A percentile compares a stretch with the other conserved stretches of the same genome.
These are phyloP conservation scores for Juglanconis oblonga DNA, from an alignment of 2,329 filamentous ascomycete species.

Conservation along the genomic window DNA sequence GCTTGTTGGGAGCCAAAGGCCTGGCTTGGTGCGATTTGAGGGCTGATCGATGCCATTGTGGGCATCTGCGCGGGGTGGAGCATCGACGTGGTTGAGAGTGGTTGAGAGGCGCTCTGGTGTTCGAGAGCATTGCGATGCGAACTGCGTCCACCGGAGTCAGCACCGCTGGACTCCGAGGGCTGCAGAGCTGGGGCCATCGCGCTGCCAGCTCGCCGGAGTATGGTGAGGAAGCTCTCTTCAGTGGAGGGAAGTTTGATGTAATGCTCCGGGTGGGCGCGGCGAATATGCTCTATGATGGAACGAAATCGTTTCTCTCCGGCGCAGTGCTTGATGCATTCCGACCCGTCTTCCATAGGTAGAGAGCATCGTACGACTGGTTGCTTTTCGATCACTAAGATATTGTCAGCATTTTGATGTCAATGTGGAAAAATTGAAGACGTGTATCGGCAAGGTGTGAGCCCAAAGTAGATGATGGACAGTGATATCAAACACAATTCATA, in stretches of 20 bases:
- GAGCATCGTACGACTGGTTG: slow-evolving; percentile 5
- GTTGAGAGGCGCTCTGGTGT: background rate
- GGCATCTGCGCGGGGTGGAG: background rate
- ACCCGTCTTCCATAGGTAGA: slow-evolving; percentile 5
- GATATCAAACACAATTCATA: no score
- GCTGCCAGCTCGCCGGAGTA: slow-evolving; percentile 42
- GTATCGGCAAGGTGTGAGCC: no score
- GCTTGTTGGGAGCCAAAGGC: background rate
- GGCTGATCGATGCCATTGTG: background rate
- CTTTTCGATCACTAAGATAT: background rate
- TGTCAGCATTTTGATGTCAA: background rate
- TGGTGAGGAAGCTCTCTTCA: slow-evolving; percentile 93
- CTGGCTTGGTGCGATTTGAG: background rate
- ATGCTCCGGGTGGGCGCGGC: slow-evolving; percentile 91
- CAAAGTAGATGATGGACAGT: background rate
- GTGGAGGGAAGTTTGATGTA: slow-evolving; percentile 97
- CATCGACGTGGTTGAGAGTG: background rate
- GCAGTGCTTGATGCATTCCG: slow-evolving; percentile 13
- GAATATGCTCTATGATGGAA: slow-evolving; percentile 99
- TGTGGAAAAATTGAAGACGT: no score
- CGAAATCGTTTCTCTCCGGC: slow-evolving; percentile 55
- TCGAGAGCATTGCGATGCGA: background rate
- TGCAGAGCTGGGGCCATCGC: background rate
- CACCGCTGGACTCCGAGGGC: background rate
- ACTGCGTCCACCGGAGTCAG: background rate